Percentiles rank a stretch among this genome's conserved stretches.
Evolutionary conservation across 441 rosid species (phyloP).

Genomic region (Omphalea diandra): DNA sequence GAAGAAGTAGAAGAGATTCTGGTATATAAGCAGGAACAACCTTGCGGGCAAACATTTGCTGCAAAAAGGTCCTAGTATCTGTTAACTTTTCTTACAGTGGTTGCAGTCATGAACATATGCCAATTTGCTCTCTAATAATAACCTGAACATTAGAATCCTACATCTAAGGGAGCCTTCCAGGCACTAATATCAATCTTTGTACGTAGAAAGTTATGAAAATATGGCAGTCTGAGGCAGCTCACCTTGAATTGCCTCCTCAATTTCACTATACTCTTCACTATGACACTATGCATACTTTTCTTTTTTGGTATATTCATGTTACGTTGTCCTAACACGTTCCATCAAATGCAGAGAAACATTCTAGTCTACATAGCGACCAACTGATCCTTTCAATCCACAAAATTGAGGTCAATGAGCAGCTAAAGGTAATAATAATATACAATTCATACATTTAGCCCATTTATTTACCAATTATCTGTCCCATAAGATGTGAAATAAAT

Average conservation of each 20-base stretch:
- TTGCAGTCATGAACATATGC: too few relatives aligned
- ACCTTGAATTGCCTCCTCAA: too few relatives aligned
- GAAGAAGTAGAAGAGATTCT: too few relatives aligned
- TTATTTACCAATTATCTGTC: not conserved
- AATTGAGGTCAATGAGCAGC: not conserved
- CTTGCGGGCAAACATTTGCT: too few relatives aligned
- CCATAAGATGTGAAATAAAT: not conserved
- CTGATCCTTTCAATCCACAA: not conserved
- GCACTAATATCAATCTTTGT: too few relatives aligned
- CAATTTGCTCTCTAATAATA: too few relatives aligned
- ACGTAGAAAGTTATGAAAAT: not conserved
- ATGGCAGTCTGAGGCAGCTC: not conserved
- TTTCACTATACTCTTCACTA: too few relatives aligned
- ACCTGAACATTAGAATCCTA: constrained; percentile 12
- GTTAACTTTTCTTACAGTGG: too few relatives aligned
- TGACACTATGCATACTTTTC: not conserved
- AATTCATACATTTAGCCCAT: not conserved
- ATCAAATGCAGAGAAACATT: not conserved
- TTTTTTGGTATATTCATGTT: not conserved
- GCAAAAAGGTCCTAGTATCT: too few relatives aligned
- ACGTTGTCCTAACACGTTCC: not conserved
- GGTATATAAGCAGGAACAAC: too few relatives aligned
- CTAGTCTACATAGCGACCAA: not conserved
- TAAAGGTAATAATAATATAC: not conserved
- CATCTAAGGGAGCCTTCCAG: constrained; percentile 33